Evolutionary conservation across 2,329 filamentous ascomycete genomes (phyloP), one percentile per base, ranked within the genome.

Genomic region (Pleomassaria siparia): DNA sequence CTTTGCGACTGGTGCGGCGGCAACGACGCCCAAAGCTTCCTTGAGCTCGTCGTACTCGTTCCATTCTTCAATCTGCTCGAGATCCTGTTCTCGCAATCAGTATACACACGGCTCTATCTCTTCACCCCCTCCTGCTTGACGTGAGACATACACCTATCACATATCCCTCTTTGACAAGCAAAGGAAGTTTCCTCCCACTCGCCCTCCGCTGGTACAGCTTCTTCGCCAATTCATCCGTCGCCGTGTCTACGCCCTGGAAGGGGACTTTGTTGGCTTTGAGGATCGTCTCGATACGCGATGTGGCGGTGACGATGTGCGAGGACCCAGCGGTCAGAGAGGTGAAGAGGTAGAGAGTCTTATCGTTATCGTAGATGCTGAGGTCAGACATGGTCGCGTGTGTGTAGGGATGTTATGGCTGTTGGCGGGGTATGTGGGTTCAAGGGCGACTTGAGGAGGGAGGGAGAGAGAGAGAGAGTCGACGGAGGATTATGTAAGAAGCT

Each of bases 1-100:
- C 36, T 63, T 64, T 58, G 62, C 68, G 16, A 62, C 63, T 50
- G 70, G 58, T 35, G 66, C 59, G 20, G 56, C 52, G 9, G 56
- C 44, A 25, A 60, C 61, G n/a, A 64, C 56, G n/a, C 78, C 78
- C 60, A 97, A 84, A 62, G 92, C 87, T 72, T 92, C 84, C 71
- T 91, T 90, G 52, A 99, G 82, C 74, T 97, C 92, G 72, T 91
- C 91, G 72, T 95, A 96, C 71, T 99, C 94, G 76, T 99, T 99
- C 94, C 92, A 97, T 69, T 99, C 94, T 74, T 99, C 94, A 54
- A 97, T 84, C 72, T 97, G 87, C 55, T 92, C 87, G 41, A 96
- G 80, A 69, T 96, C 94, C 91, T 96, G 21, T 20, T 15, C 8
- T 18, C 16, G 12, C n/a, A 35, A 18, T 35, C 32, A 35, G 32